Conservation (phyloP, 1,139 yeast genomes). For the Groenewaldozyma auringiensis region DNA sequence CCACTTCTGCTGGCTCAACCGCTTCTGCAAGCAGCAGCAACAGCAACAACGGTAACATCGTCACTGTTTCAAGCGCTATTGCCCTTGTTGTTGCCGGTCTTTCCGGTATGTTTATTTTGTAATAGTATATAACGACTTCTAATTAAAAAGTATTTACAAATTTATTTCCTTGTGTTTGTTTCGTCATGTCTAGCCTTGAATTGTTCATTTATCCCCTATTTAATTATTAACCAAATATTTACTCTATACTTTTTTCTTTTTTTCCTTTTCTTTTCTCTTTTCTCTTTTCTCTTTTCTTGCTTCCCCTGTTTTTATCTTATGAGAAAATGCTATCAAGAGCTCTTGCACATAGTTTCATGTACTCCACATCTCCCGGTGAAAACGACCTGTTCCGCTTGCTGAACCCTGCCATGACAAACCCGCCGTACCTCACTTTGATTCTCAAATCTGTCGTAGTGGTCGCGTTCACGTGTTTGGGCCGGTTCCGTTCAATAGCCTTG, state of each 20-base stretch:
- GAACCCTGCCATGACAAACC: conserved; percentile 50
- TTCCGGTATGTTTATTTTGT: background rate
- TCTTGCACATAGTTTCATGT: conserved; percentile 32
- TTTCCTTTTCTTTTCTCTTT: too few species aligned
- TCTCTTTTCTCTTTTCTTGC: too few species aligned
- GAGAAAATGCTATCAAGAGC: conserved; percentile 26
- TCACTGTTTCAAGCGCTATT: conserved; percentile 4
- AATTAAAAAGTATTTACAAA: background rate
- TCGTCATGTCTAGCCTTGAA: too few species aligned
- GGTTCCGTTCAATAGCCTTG: background rate
- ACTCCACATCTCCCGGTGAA: conserved; percentile 40
- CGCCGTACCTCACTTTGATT: conserved; percentile 43
- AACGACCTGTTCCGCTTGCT: conserved; percentile 32
- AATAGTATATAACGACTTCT: background rate
- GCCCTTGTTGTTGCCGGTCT: conserved; percentile 3
- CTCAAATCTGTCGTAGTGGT: conserved; percentile 2
- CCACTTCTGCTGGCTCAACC: conserved; percentile 8
- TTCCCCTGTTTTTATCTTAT: too few species aligned
- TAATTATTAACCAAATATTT: too few species aligned
- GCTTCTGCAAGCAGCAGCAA: conserved; percentile 11
- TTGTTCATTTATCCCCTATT: too few species aligned
- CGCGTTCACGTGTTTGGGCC: background rate
- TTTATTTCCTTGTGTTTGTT: too few species aligned
- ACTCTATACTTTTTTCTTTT: too few species aligned
- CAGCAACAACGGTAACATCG: conserved; percentile 6